Conservation (phyloP, 2,329 filamentous ascomycete genomes). For the Alternaria alternata region DNA sequence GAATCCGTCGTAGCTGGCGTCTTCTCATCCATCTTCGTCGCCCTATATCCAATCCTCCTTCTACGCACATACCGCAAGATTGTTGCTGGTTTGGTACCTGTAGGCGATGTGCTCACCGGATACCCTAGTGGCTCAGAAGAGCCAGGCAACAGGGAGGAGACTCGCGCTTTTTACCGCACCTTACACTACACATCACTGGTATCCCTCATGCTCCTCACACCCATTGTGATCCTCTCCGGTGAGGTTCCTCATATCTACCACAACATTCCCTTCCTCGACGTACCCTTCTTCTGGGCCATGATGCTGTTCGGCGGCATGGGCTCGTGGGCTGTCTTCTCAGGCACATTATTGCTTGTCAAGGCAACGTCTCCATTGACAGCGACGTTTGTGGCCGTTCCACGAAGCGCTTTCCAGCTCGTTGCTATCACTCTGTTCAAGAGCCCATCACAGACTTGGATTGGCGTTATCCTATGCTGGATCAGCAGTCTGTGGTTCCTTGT, state of each 20-base stretch:
- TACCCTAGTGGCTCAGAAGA: conserved; percentile 47
- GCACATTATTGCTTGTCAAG: conserved; percentile 59
- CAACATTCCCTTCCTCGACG: conserved; percentile 64
- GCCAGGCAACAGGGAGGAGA: conserved; percentile 54
- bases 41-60: conserved; percentile 61
- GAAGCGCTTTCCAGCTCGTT: conserved; percentile 59
- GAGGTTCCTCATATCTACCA: conserved; percentile 59
- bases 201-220: conserved; percentile 58
- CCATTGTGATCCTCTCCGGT: conserved; percentile 60
- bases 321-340: conserved; percentile 58
- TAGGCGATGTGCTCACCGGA: conserved; percentile 55
- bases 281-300: conserved; percentile 65
- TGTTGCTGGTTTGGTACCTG: conserved; percentile 54
- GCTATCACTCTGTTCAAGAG: conserved; percentile 59
- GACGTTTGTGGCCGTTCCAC: conserved; percentile 59
- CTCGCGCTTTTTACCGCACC: conserved; percentile 60
- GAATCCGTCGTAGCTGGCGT: conserved; percentile 61
- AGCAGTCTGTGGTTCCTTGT: conserved; percentile 60
- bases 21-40: conserved; percentile 61
- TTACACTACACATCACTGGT: conserved; percentile 62
- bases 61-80: conserved; percentile 60
- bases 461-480: conserved; percentile 60
- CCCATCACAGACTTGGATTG: conserved; percentile 62
- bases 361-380: conserved; percentile 61
- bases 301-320: conserved; percentile 59